These are phyloP conservation scores for Acanthamoeba triangularis DNA, from an alignment of 208 protist genomes.

Conservation along the genomic window DNA sequence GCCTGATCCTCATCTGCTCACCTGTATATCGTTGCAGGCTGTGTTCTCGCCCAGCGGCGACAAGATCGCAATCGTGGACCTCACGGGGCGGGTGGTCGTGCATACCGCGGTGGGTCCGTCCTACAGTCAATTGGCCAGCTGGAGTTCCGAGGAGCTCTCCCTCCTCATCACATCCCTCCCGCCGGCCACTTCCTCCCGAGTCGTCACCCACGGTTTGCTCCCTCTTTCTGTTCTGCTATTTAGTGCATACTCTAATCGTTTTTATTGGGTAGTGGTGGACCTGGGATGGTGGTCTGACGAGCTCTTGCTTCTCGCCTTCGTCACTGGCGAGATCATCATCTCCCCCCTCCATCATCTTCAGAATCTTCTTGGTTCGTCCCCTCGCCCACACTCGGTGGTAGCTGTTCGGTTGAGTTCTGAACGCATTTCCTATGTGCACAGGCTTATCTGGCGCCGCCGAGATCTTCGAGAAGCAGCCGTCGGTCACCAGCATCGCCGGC, in stretches of 20 bases:
- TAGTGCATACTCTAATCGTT: not conserved
- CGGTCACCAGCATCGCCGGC: not conserved
- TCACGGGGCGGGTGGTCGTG: constrained; percentile 29
- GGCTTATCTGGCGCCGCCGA: not conserved
- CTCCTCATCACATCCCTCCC: not conserved
- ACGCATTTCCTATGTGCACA: not conserved
- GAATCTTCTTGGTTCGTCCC: constrained; percentile 24
- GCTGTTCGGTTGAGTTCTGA: not conserved
- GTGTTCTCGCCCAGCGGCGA: constrained; percentile 47
- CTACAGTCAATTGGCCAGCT: not conserved
- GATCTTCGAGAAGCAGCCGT: constrained; percentile 16
- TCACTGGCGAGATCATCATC: constrained; percentile 38
- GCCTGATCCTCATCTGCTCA: not conserved
- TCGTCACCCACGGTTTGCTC: constrained; percentile 19
- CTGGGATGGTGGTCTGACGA: constrained; percentile 70
- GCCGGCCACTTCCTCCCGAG: constrained; percentile 2
- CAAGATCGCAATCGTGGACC: constrained; percentile 53
- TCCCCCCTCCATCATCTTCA: not conserved
- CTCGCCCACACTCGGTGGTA: not conserved
- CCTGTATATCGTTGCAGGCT: not conserved
- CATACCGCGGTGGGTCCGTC: not conserved
- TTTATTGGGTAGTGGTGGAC: constrained; percentile 24
- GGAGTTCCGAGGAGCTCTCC: constrained; percentile 10
- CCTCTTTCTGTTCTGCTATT: not conserved
- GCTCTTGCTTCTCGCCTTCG: not conserved